Percentiles rank a stretch among this genome's conserved stretches.
These are phyloP conservation scores for Vitis labrusca DNA, from an alignment of 164 flowering plant genomes.

Conservation along the genomic window DNA sequence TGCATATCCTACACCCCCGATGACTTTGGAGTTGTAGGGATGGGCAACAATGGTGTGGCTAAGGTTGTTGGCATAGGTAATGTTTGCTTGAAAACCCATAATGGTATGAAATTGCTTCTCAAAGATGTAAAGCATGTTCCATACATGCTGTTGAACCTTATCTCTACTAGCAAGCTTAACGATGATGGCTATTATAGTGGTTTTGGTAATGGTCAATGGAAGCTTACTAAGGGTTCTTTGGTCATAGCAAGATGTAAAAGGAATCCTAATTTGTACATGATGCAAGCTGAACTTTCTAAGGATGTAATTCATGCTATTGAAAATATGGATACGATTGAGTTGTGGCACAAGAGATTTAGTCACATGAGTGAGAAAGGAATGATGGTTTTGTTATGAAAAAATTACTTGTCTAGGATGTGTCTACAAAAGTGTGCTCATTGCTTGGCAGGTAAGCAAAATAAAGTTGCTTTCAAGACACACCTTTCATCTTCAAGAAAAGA, in stretches of 20 bases:
- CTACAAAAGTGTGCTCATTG: too few species aligned
- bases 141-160: conserved; percentile 9
- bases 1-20: too few species aligned
- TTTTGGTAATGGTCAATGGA: conserved; percentile 7
- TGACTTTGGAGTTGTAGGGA: too few species aligned
- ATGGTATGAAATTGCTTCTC: not conserved
- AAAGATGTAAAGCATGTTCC: not conserved
- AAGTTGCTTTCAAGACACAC: too few species aligned
- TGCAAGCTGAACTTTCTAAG: too few species aligned
- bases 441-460: too few species aligned
- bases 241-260: not conserved
- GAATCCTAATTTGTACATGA: not conserved
- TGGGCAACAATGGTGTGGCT: too few species aligned
- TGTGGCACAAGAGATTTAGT: conserved; percentile 5
- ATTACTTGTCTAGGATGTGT: not conserved
- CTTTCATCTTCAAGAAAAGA: too few species aligned
- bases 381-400: not conserved
- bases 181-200: conserved; percentile 3
- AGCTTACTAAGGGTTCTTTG: conserved; percentile 4
- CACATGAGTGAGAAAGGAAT: conserved; percentile 10
- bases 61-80: not conserved
- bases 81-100: conserved; percentile 2
- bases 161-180: conserved; percentile 2
- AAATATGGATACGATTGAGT: not conserved
- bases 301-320: too few species aligned